Percentiles rank a stretch among this genome's conserved stretches.
Conservation (phyloP, 2,329 filamentous ascomycete genomes). For the Trichoderma breve region DNA sequence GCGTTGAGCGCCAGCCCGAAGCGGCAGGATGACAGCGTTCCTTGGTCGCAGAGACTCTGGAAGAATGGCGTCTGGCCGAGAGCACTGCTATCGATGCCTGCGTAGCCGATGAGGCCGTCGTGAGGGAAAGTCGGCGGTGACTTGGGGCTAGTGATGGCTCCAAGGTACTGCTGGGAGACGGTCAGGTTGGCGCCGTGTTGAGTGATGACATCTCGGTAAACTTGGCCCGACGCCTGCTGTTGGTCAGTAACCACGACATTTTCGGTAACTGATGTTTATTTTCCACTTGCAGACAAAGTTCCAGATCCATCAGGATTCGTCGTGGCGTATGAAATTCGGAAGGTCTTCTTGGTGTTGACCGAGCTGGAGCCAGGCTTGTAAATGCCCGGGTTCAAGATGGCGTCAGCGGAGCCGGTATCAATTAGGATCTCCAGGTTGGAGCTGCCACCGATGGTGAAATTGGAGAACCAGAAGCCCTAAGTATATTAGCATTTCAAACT, state of each 20-base stretch:
- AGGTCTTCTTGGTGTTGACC: conserved; percentile 3
- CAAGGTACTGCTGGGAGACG: conserved; percentile 22
- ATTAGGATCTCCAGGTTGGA: conserved; percentile 24
- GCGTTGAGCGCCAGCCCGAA: conserved; percentile 24
- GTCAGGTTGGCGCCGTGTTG: conserved; percentile 24
- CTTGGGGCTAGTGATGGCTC: conserved; percentile 18
- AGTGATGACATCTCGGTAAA: conserved; percentile 23
- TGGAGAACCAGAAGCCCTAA: conserved; percentile 26
- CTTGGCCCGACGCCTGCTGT: conserved; percentile 21
- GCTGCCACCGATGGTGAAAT: conserved; percentile 25
- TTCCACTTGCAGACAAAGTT: conserved; percentile 16
- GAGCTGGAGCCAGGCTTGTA: conserved; percentile 23
- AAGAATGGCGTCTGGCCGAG: conserved; percentile 22
- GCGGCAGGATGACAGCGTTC: conserved; percentile 23
- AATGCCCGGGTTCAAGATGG: conserved; percentile 23
- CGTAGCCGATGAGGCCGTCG: conserved; percentile 26
- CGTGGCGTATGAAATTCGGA: conserved; percentile 24
- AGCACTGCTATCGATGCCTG: conserved; percentile 8
- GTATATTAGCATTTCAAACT: neutral
- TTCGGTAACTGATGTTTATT: neutral
- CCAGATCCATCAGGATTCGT: conserved; percentile 25
- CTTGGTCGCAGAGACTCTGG: conserved; percentile 22
- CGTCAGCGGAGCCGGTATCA: conserved; percentile 24
- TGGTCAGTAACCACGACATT: neutral
- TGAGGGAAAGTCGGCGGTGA: conserved; percentile 22